A percentile compares a stretch with the other conserved stretches of the same genome.
phyloP scores from a whole-genome alignment of 176 grass and related monocot genomes.

The Carex parvula region DNA sequence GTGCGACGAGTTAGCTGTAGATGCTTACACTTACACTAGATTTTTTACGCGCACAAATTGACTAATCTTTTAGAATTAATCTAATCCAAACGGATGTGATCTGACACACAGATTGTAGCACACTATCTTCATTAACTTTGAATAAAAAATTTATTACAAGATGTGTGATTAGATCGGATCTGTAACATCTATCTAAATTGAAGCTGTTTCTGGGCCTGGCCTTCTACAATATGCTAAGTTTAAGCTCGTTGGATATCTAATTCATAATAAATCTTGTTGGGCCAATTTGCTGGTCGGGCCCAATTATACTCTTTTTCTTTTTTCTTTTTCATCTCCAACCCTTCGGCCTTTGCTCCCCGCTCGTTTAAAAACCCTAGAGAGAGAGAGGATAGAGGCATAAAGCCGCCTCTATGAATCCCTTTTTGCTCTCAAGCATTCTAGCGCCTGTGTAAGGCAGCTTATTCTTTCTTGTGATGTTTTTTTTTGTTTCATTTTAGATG shows the following conservation, averaged over 20 bases:
- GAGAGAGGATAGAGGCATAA: too few relatives aligned
- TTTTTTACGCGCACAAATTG: too few relatives aligned
- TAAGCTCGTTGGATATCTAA: neutral
- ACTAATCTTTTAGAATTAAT: too few relatives aligned
- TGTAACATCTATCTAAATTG: too few relatives aligned
- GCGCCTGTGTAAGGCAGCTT: neutral
- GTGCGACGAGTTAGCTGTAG: too few relatives aligned
- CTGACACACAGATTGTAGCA: too few relatives aligned
- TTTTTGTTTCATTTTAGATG: slow-evolving; percentile 15
- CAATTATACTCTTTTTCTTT: neutral
- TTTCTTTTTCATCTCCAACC: neutral
- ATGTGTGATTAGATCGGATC: too few relatives aligned
- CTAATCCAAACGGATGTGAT: too few relatives aligned
- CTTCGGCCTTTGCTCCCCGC: neutral
- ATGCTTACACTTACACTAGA: too few relatives aligned
- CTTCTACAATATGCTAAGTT: neutral
- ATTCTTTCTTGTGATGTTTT: neutral
- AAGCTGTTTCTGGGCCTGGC: too few relatives aligned
- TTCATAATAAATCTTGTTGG: neutral
- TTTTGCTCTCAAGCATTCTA: neutral
- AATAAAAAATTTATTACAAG: too few relatives aligned
- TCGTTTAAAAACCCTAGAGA: slow-evolving; percentile 16
- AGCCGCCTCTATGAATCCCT: neutral
- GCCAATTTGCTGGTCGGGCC: neutral
- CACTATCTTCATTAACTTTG: too few relatives aligned